Evolutionary conservation across 331 rosid species (phyloP).

Genomic region (Rhamnella rubrinervis): DNA sequence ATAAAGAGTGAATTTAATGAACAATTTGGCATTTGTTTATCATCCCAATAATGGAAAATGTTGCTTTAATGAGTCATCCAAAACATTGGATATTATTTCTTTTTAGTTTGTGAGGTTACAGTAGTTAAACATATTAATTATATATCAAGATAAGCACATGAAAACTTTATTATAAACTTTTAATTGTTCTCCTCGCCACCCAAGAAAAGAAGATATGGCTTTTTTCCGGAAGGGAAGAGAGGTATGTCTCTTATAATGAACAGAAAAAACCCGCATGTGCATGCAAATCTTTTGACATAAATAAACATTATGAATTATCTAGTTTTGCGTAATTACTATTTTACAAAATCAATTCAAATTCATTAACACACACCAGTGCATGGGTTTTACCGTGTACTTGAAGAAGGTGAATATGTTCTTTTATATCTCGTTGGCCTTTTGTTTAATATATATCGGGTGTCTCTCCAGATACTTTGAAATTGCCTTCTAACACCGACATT

Average conservation of each 20-base stretch:
- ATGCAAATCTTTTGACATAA: too few relatives aligned
- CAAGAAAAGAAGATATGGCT: constrained; percentile 17
- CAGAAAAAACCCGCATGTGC: not conserved
- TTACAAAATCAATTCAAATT: too few relatives aligned
- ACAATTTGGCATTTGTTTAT: constrained; percentile 18
- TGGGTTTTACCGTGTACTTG: too few relatives aligned
- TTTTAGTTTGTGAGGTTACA: constrained; percentile 21
- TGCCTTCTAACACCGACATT: too few relatives aligned
- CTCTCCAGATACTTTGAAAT: too few relatives aligned
- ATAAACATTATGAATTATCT: too few relatives aligned
- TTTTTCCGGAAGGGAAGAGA: constrained; percentile 22
- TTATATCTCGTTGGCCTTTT: too few relatives aligned
- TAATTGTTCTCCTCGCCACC: constrained; percentile 13
- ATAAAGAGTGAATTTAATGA: constrained; percentile 17
- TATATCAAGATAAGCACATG: constrained; percentile 50
- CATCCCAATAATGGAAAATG: constrained; percentile 36
- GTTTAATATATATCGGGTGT: too few relatives aligned
- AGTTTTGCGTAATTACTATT: too few relatives aligned
- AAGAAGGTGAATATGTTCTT: too few relatives aligned
- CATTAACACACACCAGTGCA: too few relatives aligned
- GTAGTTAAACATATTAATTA: constrained; percentile 5
- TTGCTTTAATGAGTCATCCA: constrained; percentile 34
- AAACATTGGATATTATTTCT: constrained; percentile 23
- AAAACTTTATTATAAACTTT: constrained; percentile 35
- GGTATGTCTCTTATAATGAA: constrained; percentile 9